These are phyloP conservation scores for Gaillardinia entomophila DNA, from an alignment of 805 yeast genomes.

Conservation along the genomic window DNA sequence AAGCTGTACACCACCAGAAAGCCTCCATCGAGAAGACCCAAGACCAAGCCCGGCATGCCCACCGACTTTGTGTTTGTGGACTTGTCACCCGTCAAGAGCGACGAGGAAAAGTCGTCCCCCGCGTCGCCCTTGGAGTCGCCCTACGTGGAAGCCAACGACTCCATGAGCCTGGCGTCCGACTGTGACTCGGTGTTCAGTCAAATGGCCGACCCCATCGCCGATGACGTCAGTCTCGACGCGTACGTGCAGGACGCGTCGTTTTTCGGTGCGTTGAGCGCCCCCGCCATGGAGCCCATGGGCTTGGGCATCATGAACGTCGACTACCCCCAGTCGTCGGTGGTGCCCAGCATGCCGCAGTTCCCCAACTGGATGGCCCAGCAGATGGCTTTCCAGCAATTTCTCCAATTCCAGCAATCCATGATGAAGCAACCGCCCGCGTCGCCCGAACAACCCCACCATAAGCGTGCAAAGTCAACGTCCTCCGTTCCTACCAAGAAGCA, in stretches of 20 bases:
- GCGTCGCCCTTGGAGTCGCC: conserved; percentile 1
- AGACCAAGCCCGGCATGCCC: conserved; percentile 39
- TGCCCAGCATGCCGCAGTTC: conserved; percentile 2
- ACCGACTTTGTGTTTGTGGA: conserved; percentile 42
- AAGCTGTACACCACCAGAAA: conserved; percentile 27
- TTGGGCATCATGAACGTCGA: conserved; percentile 25
- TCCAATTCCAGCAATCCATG: conserved; percentile 2
- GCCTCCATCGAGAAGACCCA: conserved; percentile 39
- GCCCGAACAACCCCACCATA: conserved; percentile 9
- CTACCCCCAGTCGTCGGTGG: conserved; percentile 8
- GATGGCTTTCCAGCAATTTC: conserved; percentile 2
- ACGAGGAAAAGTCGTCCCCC: conserved; percentile 9
- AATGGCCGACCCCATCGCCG: not conserved
- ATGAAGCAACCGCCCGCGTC: not conserved
- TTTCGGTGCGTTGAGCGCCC: conserved; percentile 1
- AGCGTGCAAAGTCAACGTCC: conserved; percentile 22
- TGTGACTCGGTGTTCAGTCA: conserved; percentile 1
- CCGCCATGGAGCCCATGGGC: conserved; percentile 11
- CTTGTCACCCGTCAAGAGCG: conserved; percentile 34
- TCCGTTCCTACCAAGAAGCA: conserved; percentile 11
- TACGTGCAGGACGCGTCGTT: conserved; percentile 1
- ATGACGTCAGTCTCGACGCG: not conserved
- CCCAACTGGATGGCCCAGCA: conserved; percentile 1
- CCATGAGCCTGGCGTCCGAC: not conserved
- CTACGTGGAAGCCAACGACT: not conserved